Evolutionary conservation across 305 asterid species (phyloP).

Genomic region (Rubia tinctorum): DNA sequence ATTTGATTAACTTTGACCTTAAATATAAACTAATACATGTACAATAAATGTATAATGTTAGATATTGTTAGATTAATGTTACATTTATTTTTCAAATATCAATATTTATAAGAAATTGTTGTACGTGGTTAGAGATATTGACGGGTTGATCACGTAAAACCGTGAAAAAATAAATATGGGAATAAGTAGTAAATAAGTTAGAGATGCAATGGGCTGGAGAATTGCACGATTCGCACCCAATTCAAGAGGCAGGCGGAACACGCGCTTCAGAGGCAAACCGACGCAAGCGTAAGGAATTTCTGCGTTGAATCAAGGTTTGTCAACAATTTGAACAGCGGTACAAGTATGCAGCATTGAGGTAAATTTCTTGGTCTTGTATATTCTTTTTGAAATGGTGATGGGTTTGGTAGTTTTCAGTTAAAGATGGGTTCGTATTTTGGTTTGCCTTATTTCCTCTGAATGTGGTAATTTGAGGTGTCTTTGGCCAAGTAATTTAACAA

Average conservation of each 20-base stretch:
- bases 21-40: too few species aligned
- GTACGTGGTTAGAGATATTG: too few species aligned
- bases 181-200: background rate
- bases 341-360: background rate
- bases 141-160: too few species aligned
- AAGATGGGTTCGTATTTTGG: background rate
- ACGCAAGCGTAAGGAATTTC: background rate
- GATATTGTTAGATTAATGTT: too few species aligned
- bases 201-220: background rate
- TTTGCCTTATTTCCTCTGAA: background rate
- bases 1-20: too few species aligned
- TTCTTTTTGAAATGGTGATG: background rate
- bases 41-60: too few species aligned
- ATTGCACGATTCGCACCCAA: too few species aligned
- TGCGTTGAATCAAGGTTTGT: background rate
- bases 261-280: background rate
- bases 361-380: too few species aligned
- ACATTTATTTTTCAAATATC: too few species aligned
- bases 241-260: background rate
- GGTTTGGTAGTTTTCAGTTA: background rate
- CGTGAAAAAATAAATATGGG: too few species aligned
- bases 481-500: background rate
- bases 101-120: too few species aligned
- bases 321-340: background rate
- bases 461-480: background rate